Evolutionary conservation across 192 early-diverging fungal species (phyloP).

Genomic region (Pilobolus umbonatus): DNA sequence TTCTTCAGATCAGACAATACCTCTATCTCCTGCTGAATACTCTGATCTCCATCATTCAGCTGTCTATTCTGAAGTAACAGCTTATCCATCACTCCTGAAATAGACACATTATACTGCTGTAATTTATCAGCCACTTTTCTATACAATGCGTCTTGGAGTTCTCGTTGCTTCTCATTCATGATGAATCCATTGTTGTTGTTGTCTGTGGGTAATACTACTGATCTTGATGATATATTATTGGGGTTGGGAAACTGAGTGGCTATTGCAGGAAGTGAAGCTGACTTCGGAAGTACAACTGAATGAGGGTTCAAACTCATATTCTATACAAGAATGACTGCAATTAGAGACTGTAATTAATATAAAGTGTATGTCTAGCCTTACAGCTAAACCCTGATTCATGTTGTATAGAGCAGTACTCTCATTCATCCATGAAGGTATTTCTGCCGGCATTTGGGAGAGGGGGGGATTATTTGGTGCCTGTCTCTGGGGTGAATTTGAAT

Average conservation of each 20-base stretch:
- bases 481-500: conserved; percentile 7
- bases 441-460: background rate
- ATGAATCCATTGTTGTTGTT: conserved; percentile 20
- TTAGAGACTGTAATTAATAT: background rate
- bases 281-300: background rate
- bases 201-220: conserved; percentile 1
- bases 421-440: background rate
- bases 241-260: background rate
- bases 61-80: conserved; percentile 62
- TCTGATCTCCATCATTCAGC: conserved; percentile 66
- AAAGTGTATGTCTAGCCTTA: background rate
- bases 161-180: background rate
- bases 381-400: conserved; percentile 12
- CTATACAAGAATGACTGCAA: background rate
- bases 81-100: conserved; percentile 61
- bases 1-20: conserved; percentile 55
- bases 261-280: conserved; percentile 2
- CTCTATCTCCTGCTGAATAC: conserved; percentile 55
- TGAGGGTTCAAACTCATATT: background rate
- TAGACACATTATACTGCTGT: conserved; percentile 52
- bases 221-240: background rate
- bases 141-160: conserved; percentile 55
- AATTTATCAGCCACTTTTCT: conserved; percentile 55
- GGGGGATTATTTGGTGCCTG: background rate
- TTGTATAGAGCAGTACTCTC: conserved; percentile 9